A percentile compares a stretch with the other conserved stretches of the same genome.
Conservation (phyloP, 306 rosid species). For the Biancaea sappan region DNA sequence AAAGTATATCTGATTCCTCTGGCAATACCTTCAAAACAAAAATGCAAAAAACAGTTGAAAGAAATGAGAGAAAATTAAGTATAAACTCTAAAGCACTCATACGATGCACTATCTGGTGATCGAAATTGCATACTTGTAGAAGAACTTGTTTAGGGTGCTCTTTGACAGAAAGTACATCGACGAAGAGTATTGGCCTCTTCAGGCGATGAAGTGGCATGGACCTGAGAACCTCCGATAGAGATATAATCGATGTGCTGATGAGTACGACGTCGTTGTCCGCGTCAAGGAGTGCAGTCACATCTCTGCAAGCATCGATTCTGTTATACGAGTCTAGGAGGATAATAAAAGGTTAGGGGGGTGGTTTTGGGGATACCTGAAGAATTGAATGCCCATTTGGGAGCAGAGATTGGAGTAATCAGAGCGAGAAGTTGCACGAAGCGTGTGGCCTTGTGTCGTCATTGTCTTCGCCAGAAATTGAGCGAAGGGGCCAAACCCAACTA, state of each 20-base stretch:
- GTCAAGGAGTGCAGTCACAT: constrained; percentile 40
- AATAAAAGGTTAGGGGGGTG: not conserved
- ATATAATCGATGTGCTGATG: constrained; percentile 63
- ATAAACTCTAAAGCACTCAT: not conserved
- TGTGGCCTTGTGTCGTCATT: constrained; percentile 61
- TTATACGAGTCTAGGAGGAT: no score
- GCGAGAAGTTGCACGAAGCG: constrained; percentile 54
- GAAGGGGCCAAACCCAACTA: constrained; percentile 58
- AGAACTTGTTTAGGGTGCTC: constrained; percentile 61
- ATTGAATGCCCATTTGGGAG: constrained; percentile 46
- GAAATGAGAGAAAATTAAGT: not conserved
- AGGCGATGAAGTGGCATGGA: constrained; percentile 56
- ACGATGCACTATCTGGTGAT: not conserved
- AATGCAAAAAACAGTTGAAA: not conserved
- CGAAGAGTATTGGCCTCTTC: constrained; percentile 51
- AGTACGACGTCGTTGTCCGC: constrained; percentile 55
- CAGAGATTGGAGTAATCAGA: constrained; percentile 49
- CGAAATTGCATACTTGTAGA: constrained; percentile 34
- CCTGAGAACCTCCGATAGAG: constrained; percentile 47
- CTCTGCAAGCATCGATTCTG: constrained; percentile 31
- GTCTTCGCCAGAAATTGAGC: constrained; percentile 62
- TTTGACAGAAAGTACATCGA: constrained; percentile 74
- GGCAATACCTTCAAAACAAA: constrained; percentile 42
- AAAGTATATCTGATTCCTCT: constrained; percentile 55
- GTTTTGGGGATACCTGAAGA: constrained; percentile 45